Base-by-base conservation (phyloP, 768 basidiomycete species). In the Kwoniella sp. region DNA sequence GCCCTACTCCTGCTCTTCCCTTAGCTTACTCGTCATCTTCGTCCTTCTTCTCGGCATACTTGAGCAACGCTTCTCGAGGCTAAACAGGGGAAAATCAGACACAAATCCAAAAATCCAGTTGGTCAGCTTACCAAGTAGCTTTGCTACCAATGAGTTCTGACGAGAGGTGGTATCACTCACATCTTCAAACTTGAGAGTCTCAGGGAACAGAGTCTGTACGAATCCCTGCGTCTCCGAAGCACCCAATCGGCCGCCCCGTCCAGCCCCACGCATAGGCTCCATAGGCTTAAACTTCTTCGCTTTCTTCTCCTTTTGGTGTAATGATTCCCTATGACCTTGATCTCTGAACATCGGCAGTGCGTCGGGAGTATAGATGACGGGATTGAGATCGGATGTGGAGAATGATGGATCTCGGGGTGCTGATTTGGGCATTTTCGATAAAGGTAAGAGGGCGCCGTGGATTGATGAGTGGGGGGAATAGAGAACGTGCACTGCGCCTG, bases 221-320 rank as follows among this genome's bases (percentile, higher is more conserved):
- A 98, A 86, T 77, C 97, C 93, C 72, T 97, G 94, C 54, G 92
- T 97, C 19, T 95, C 95, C 82, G 92, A 94, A 33, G 92, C 92
- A 44, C 96, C 96, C 44, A 99, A 90, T 44, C 96, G 83, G 57
- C 96, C 96, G 22, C 96, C 96, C 73, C 85, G 86, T 58, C 96
- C 96, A 13, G 92, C 93, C 13, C 96, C 96, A 67, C 85, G 88
- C 58, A 99, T 88, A 26, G 96, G 96, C 73, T 95, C 83, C 76
- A 92, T 91, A 22, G 96, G 96, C 68, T 93, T 85, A 74, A 86
- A 86, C 81, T 91, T 92, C 85, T 96, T 96, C 74, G 90, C 85
- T 68, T 92, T 91, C 82, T 89, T 92, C 71, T 97, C 93, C 65
- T 89, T 83, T 83, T 91, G 93, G 63, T 95, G 85, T 81, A 97